Evolutionary conservation across 2,329 filamentous ascomycete species (phyloP), one percentile per base, ranked within the genome.

Genomic region (Septoria linicola): DNA sequence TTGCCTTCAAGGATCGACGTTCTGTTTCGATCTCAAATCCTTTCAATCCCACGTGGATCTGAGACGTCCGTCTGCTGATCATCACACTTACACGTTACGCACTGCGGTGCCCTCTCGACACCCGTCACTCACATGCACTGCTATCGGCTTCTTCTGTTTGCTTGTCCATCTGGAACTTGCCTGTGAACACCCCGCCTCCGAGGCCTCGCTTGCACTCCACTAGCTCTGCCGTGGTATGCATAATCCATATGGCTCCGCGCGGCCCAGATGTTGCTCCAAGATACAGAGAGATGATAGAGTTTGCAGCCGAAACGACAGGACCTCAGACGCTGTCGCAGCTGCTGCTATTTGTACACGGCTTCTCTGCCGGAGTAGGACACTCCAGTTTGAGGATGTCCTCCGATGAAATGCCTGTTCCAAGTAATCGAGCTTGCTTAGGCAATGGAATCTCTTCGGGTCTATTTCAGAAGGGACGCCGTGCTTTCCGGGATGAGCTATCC

Each of bases 291-390:
- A 19, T 16, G 35, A 27, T 46, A 51, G 27, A 40, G 41, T 46
- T 52, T 41, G 49, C 42, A 35, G 42, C 21, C 31, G 20, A 20
- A 48, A 40, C 17, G 44, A 48, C 35, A 40, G 44, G 44, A 31
- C 35, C 19, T 14, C 46, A 35, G 8, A 39, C 34, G 21, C 21
- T 46, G 42, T 45, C 32, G 42, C 19, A 35, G n/a, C 27, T 36
- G 32, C 20, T 36, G 32, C 20, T 36, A 37, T 37, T 37, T 30
- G 34, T 8, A 36, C 35, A 3, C 21, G 16, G 16, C 27, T 44
- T 16, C 8, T 19, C 20, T 16, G 8, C 13, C 20, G 14, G 20
- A 41, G 39, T 25, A 41, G 14, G n/a, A 21, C 20, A 23, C 30
- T 17, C 31, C 30, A 11, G 19, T 35, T 25, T 36, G 31, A 30